Base-by-base conservation (phyloP, 768 basidiomycete genomes). In the Peribolospora kevripleyi region DNA sequence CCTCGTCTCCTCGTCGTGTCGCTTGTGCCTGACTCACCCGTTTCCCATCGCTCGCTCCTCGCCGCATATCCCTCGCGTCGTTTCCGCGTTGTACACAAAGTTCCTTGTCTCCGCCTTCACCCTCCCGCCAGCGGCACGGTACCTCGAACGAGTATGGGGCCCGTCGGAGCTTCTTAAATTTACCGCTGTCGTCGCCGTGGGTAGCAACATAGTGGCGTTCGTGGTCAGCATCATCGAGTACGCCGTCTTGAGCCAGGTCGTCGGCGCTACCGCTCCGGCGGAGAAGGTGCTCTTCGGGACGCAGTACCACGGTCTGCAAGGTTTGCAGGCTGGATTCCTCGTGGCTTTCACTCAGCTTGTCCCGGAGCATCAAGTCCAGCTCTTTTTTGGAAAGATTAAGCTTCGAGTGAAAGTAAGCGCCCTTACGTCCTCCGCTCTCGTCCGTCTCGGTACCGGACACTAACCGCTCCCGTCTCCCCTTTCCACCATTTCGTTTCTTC, bases 301-400 rank as follows among this genome's bases (percentile, higher is more conserved):
- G 75, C 72, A 76, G 48, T 93, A 91, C 65, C 86, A 84, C 63
- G 93, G 93, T 47, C 82, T 88, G 68, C 86, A 83, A 75, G 82
- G 85, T 5, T 72, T 98, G 14, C 85, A 93, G 63, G 80, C 80
- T 52, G 81, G 80, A 3, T 72, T 90, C 58, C 72, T 98, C 42
- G 93, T 98, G 54, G 91, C 90, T 5, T 95, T 95, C 69, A 97
- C 90, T 3, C 93, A 98, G 67, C 69, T 93, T 54, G 97, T 97
- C 61, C 91, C 91, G 41, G 93, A 98, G 68, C 90, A 98, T 63
- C 91, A 97, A 68, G 80, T 98, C 10, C 93, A 97, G 66, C 64
- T 97, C 13, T 72, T 97, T 57, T 87, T 88, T 25, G 25, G 25
- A 25, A 25, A 25, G 25, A 25, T 25, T 25, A 25, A 50, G 60